Evolutionary conservation across 495 filamentous ascomycete genomes (phyloP), one percentile per base, ranked within the genome.

Genomic region (Penicillium angulare): DNA sequence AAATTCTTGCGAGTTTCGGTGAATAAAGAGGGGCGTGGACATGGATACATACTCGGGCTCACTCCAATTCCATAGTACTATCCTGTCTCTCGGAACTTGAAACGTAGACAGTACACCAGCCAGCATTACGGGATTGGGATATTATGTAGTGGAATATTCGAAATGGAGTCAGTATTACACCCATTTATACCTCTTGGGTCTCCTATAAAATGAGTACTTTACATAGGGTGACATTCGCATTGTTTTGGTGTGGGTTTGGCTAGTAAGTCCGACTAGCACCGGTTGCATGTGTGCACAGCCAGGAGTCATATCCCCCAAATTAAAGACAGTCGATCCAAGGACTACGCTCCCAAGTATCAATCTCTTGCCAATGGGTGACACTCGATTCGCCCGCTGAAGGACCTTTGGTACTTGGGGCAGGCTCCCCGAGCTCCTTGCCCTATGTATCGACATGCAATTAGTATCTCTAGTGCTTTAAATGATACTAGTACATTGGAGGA

Each of bases 61-160:
- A n/a, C n/a, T n/a, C n/a, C n/a, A n/a, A n/a, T n/a, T n/a, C n/a
- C n/a, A n/a, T n/a, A n/a, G n/a, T n/a, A n/a, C n/a, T n/a, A n/a
- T n/a, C n/a, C n/a, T n/a, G n/a, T n/a, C n/a, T n/a, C n/a, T n/a
- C n/a, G n/a, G n/a, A n/a, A n/a, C n/a, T n/a, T n/a, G n/a, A n/a
- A n/a, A n/a, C 24, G 10, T n/a, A 45, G 42, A 45, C 32, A 20
- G 12, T 2, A 43, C 29, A 6, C 41, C 29, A 13, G 23, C 41
- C 41, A 43, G 31, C 16, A 45, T 17, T n/a, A n/a, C n/a, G n/a
- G 26, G 32, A 31, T 45, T 32, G 31, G 42, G 3, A 45, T 45
- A 45, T 31, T 45, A 45, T 45, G 1, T 45, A 20, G 32, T n/a
- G n/a, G n/a, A 18, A 2, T 33, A 9, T 45, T 45, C 26, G 21